Base-by-base conservation (phyloP, 371 early-diverging fungal genomes). In the Mortierella sp. region DNA sequence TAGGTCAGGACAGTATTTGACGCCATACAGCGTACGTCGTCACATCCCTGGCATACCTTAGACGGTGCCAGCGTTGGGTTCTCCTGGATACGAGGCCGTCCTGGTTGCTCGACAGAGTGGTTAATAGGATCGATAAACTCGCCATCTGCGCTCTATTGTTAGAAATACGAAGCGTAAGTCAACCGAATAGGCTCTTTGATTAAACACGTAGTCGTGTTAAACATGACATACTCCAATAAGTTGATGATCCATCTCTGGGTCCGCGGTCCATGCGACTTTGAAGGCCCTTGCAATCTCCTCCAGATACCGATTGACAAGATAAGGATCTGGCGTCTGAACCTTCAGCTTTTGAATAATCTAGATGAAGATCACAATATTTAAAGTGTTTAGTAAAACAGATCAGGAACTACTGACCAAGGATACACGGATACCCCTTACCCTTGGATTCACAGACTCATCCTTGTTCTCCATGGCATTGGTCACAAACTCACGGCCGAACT, bases 231-330 rank as follows among this genome's bases (percentile, higher is more conserved):
- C 75, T 23, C 66, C 72, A 28, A 70, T 75, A 8, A 68, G 65
- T 39, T 54, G 76, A 21, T 64, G 65, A n/a, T 81, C 79, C 24
- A 60, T 65, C 17, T 86, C 80, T 23, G 81, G 79, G 44, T 83
- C 76, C 0, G 89, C 83, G 7, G 83, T 85, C 93, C 93, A 97
- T 12, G 79, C 60, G 6, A 96, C 89, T 58, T 90, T 87, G 70
- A 92, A 96, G 0, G 90, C 83, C 50, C 84, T 86, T 21, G 97
- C 96, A 75, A 97, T 96, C 72, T 95, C 93, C 63, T 89, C 92
- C 53, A 97, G 79, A 67, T 97, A 97, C 54, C 93, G 86, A 49
- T 91, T 87, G 31, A 97, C 95, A 4, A 97, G 85, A 30, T 83
- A 84, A 5, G 86, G 70, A 53, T 94, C 92, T 1, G 97, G 96